Percentiles rank a stretch among this genome's conserved stretches.
Evolutionary conservation across 2,329 filamentous ascomycete species (phyloP).

Genomic region (Alternaria sp.): DNA sequence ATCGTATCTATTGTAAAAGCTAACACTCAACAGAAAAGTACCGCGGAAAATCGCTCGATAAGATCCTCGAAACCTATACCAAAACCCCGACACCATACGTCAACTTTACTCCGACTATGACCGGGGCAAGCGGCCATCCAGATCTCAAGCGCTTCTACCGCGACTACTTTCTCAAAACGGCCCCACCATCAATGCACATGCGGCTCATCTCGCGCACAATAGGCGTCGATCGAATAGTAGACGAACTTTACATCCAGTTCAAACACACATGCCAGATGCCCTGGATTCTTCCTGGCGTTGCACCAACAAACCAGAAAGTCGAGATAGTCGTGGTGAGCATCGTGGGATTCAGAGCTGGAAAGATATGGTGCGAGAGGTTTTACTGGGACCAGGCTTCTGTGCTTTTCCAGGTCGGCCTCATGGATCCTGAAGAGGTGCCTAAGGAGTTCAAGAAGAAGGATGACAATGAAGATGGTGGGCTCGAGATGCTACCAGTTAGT

Average conservation of each 20-base stretch:
- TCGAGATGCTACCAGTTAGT: conserved; percentile 55
- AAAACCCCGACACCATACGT: conserved; percentile 46
- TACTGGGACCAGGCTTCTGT: conserved; percentile 70
- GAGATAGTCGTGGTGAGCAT: conserved; percentile 65
- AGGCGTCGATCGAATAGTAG: conserved; percentile 65
- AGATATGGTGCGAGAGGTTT: conserved; percentile 62
- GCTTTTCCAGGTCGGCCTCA: conserved; percentile 63
- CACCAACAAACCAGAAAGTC: conserved; percentile 62
- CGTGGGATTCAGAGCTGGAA: conserved; percentile 60
- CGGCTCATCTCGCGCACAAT: conserved; percentile 64
- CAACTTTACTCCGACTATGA: conserved; percentile 54
- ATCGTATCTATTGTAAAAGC: not conserved
- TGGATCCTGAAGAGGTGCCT: conserved; percentile 63
- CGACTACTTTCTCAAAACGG: conserved; percentile 59
- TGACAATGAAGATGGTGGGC: conserved; percentile 51
- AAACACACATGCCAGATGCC: conserved; percentile 62
- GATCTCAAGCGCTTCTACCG: conserved; percentile 60
- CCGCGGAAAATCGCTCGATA: conserved; percentile 43
- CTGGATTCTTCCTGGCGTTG: conserved; percentile 66
- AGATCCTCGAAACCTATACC: conserved; percentile 49
- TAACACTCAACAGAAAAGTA: conserved; percentile 41
- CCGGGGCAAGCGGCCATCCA: conserved; percentile 52
- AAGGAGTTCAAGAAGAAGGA: conserved; percentile 31
- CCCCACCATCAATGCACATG: conserved; percentile 58
- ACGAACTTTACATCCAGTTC: conserved; percentile 64